Percentiles rank a stretch among this genome's conserved stretches.
These are phyloP conservation scores for Coniochaeta sp. DNA, from an alignment of 2,329 filamentous ascomycete genomes.

Conservation along the genomic window DNA sequence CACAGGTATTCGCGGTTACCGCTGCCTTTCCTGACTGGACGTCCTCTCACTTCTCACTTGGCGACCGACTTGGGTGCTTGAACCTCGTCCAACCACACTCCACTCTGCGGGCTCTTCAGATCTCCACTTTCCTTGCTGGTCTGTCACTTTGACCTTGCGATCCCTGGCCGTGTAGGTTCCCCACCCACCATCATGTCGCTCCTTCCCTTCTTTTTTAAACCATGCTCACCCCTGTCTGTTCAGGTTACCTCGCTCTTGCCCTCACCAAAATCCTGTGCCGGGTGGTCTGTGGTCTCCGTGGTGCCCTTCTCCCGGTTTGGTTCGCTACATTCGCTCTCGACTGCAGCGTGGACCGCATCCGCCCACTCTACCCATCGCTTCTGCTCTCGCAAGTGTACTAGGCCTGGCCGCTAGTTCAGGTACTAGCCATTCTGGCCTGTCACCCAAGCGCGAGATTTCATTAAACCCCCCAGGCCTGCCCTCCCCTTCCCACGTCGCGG, in stretches of 20 bases:
- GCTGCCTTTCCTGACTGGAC: background rate
- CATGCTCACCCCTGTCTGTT: background rate
- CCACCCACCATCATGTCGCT: background rate
- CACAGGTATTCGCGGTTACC: background rate
- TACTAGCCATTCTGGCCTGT: background rate
- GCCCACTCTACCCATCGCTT: background rate
- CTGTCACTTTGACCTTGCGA: background rate
- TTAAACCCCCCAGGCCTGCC: constrained; percentile 30
- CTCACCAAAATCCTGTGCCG: background rate
- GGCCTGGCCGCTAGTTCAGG: background rate
- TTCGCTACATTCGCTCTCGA: background rate
- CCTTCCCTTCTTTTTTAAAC: background rate
- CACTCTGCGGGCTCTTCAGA: background rate
- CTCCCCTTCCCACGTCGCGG: constrained; percentile 23
- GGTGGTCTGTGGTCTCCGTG: background rate
- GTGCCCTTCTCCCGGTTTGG: background rate
- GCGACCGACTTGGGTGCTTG: background rate
- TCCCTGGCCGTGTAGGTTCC: background rate
- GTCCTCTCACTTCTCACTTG: background rate
- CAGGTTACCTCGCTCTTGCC: background rate
- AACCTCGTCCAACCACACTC: background rate
- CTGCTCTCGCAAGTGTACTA: background rate
- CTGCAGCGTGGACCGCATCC: background rate
- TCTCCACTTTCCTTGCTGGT: background rate
- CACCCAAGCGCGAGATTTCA: constrained; percentile 21